Percentiles rank a stretch among this genome's conserved stretches.
These are phyloP conservation scores for Garcia nutans DNA, from an alignment of 345 rosid species.

Conservation along the genomic window DNA sequence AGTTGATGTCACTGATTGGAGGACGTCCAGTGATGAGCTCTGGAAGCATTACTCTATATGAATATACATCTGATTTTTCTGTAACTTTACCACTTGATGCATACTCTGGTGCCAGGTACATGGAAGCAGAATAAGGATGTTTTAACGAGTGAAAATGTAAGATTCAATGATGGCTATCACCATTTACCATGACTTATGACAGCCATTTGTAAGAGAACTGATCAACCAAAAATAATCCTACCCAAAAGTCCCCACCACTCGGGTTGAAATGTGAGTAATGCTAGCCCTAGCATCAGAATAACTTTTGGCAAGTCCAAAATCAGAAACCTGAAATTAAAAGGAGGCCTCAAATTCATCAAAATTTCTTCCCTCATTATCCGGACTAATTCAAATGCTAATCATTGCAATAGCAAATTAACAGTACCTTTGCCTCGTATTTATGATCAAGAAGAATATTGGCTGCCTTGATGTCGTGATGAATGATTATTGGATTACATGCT, in stretches of 20 bases:
- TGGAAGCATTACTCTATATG: constrained; percentile 18
- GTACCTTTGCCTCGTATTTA: constrained; percentile 26
- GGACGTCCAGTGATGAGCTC: constrained; percentile 30
- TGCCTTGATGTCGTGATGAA: constrained; percentile 29
- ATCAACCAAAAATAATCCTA: background rate
- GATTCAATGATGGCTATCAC: background rate
- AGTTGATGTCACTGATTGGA: constrained; percentile 10
- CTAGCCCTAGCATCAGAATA: constrained; percentile 11
- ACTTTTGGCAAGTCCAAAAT: constrained; percentile 29
- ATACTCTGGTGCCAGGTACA: constrained; percentile 28
- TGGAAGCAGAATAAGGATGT: background rate
- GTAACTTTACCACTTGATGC: constrained; percentile 23
- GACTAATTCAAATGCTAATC: too few species aligned
- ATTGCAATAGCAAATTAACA: background rate
- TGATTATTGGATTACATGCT: constrained; percentile 25
- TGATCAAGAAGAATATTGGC: constrained; percentile 28
- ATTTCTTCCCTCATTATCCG: too few species aligned
- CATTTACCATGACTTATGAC: too few species aligned
- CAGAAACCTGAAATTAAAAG: constrained; percentile 21
- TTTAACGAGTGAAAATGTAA: background rate
- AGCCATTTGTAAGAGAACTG: background rate
- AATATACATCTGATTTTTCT: constrained; percentile 23
- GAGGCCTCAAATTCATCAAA: background rate
- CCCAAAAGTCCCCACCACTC: constrained; percentile 32
- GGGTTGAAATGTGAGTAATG: constrained; percentile 22